A percentile compares a stretch with the other conserved stretches of the same genome.
phyloP scores from a whole-genome alignment of 2,329 filamentous ascomycete species.

The Monilinia laxa region DNA sequence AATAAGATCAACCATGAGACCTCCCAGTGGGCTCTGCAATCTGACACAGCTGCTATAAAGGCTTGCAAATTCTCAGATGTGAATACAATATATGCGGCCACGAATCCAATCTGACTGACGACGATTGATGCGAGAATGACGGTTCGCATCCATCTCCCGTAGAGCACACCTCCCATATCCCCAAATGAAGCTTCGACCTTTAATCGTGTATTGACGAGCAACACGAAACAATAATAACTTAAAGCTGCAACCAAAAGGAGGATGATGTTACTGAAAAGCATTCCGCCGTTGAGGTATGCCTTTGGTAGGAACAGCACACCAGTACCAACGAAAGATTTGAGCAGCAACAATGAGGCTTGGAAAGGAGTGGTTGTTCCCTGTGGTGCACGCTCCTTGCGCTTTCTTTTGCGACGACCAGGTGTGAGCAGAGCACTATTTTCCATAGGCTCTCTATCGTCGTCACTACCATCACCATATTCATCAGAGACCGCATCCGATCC shows the following conservation, averaged over 20 bases:
- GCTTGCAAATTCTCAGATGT: constrained; percentile 94
- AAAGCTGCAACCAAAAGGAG: constrained; percentile 81
- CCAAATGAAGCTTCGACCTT: constrained; percentile 93
- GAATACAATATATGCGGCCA: constrained; percentile 94
- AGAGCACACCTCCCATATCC: constrained; percentile 90
- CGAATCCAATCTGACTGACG: constrained; percentile 91
- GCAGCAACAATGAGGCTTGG: constrained; percentile 77
- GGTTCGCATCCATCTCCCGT: constrained; percentile 84
- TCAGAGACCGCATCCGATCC: constrained; percentile 69
- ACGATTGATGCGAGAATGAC: constrained; percentile 91
- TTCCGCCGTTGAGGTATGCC: constrained; percentile 93
- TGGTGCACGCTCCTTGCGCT: constrained; percentile 71
- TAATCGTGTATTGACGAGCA: constrained; percentile 83
- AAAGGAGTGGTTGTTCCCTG: constrained; percentile 75
- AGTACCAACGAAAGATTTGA: constrained; percentile 98
- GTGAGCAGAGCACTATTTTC: constrained; percentile 84
- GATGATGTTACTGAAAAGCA: constrained; percentile 93
- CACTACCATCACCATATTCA: constrained; percentile 54
- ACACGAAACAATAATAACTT: constrained; percentile 96
- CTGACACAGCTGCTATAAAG: constrained; percentile 85
- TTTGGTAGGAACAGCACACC: constrained; percentile 90
- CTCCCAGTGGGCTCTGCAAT: constrained; percentile 81
- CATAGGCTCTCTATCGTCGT: constrained; percentile 74
- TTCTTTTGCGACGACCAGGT: constrained; percentile 69
- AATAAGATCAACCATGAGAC: constrained; percentile 89